Percentiles rank a stretch among this genome's conserved stretches.
These are phyloP conservation scores for Magnusiomyces magnusii DNA, from an alignment of 1,139 yeast genomes.

Conservation along the genomic window DNA sequence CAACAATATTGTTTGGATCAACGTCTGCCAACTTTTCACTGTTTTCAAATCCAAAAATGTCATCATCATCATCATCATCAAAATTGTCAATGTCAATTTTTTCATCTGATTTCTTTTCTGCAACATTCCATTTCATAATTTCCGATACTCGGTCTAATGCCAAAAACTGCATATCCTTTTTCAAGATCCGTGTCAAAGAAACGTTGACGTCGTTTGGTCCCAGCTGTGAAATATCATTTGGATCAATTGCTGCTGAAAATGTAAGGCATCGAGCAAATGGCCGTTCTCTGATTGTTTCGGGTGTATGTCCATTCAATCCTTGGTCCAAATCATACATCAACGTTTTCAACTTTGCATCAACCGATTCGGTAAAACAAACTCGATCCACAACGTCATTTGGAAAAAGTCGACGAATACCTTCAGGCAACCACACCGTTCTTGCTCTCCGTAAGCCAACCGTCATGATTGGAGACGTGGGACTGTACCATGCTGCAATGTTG, in stretches of 20 bases:
- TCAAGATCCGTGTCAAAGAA: conserved; percentile 10
- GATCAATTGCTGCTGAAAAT: conserved; percentile 16
- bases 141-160: background rate
- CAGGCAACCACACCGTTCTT: conserved; percentile 10
- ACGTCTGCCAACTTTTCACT: background rate
- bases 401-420: conserved; percentile 11
- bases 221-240: conserved; percentile 16
- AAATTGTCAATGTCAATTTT: background rate
- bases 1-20: background rate
- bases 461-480: conserved; percentile 9
- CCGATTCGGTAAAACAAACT: conserved; percentile 1
- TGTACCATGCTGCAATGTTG: conserved; percentile 10
- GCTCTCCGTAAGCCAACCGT: conserved; percentile 11
- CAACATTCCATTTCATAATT: background rate
- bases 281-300: background rate
- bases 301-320: background rate
- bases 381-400: conserved; percentile 1
- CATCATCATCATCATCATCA: background rate
- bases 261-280: conserved; percentile 16
- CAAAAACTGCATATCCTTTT: background rate
- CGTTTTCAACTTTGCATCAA: background rate
- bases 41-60: background rate
- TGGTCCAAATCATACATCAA: background rate
- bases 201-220: conserved; percentile 11
- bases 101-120: background rate